Conservation (phyloP, 176 grass and related monocot species). For the Chrysopogon serrulatus region DNA sequence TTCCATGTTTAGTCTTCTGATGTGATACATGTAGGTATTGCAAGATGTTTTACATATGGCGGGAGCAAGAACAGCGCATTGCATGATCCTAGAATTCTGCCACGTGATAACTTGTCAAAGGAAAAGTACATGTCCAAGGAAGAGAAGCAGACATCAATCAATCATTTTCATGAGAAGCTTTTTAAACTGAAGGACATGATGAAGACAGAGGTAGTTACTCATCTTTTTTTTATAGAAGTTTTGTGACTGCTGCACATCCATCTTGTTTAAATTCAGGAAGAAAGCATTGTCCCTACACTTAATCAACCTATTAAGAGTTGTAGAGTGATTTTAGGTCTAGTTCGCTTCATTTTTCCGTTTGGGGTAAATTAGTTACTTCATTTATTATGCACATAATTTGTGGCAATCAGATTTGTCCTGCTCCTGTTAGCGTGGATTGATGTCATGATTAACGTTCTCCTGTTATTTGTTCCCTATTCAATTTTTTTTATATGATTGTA, state of each 20-base stretch:
- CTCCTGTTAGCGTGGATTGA: neutral
- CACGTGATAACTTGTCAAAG: conserved; percentile 65
- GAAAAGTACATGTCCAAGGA: conserved; percentile 85
- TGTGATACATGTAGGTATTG: conserved; percentile 59
- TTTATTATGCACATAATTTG: neutral
- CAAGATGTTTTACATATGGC: conserved; percentile 93
- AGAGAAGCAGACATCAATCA: conserved; percentile 77
- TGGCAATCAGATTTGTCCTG: neutral
- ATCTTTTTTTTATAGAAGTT: neutral
- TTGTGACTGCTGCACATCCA: neutral
- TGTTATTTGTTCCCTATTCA: neutral
- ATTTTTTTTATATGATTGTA: neutral
- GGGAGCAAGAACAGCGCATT: conserved; percentile 67
- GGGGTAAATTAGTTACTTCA: neutral
- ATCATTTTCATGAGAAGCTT: conserved; percentile 98
- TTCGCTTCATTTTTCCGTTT: neutral
- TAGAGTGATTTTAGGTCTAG: conserved; percentile 7
- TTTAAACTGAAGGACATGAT: conserved; percentile 94
- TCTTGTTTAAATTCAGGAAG: neutral
- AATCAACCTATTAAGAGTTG: neutral
- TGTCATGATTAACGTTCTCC: neutral
- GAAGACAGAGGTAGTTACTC: conserved; percentile 84
- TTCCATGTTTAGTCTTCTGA: neutral
- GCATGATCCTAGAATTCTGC: conserved; percentile 82
- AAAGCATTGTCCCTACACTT: neutral